phyloP scores from a whole-genome alignment of 2,329 filamentous ascomycete genomes.

The Colletotrichum truncatum region DNA sequence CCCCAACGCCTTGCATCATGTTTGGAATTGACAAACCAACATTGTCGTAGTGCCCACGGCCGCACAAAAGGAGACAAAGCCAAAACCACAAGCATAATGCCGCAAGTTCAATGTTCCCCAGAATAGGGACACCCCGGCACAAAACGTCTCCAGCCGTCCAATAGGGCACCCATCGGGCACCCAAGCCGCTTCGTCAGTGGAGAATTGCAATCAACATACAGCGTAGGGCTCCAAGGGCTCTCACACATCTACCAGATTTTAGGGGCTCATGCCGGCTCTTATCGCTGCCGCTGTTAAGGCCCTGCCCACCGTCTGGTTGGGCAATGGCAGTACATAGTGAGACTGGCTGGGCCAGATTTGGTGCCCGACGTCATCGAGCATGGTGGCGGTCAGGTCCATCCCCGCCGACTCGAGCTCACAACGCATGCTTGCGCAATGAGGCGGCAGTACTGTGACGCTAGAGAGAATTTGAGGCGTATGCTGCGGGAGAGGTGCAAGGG shows the following conservation, averaged over 20 bases:
- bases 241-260: not conserved
- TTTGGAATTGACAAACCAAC: not conserved
- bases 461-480: not conserved
- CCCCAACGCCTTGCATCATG: not conserved
- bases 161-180: slow-evolving; percentile 28
- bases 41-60: not conserved
- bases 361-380: slow-evolving; percentile 30
- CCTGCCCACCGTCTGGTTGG: slow-evolving; percentile 12
- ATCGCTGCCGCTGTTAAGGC: slow-evolving; percentile 6
- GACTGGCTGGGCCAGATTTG: slow-evolving; percentile 12
- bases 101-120: not conserved
- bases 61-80: not conserved
- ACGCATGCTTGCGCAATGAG: not conserved
- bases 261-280: not conserved
- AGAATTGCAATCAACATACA: not conserved
- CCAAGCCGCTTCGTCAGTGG: slow-evolving; percentile 5
- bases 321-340: not conserved
- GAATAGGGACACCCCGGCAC: slow-evolving; percentile 8
- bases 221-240: not conserved
- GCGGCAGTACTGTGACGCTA: not conserved
- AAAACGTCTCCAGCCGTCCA: not conserved
- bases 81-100: slow-evolving; percentile 15
- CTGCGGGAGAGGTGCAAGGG: not conserved
- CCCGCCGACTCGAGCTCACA: slow-evolving; percentile 2
- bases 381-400: slow-evolving; percentile 21